Percentiles rank a stretch among this genome's conserved stretches.
phyloP scores from a whole-genome alignment of 1,284 basidiomycete species.

The Naganishia liquefaciens region DNA sequence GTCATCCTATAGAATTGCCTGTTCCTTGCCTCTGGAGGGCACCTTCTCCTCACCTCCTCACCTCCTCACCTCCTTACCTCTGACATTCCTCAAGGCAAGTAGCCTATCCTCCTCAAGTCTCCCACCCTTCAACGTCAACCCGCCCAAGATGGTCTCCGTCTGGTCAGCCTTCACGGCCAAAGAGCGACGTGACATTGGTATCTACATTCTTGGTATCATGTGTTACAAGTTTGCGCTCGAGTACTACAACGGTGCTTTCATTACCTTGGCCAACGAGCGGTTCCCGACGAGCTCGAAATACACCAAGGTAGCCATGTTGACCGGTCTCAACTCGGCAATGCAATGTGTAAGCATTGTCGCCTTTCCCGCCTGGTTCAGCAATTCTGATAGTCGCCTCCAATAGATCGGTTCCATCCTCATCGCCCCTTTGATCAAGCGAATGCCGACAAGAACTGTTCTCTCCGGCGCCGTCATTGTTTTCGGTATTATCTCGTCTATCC shows the following conservation, averaged over 20 bases:
- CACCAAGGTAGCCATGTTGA: constrained; percentile 35
- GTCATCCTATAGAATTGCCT: no score
- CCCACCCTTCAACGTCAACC: neutral
- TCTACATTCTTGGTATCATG: constrained; percentile 37
- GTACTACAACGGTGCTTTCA: constrained; percentile 37
- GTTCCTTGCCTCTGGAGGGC: no score
- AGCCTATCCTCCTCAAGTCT: neutral
- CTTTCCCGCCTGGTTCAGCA: neutral
- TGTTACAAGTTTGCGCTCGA: constrained; percentile 39
- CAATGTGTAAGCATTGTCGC: constrained; percentile 32
- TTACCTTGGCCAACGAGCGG: constrained; percentile 37
- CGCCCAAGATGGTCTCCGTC: constrained; percentile 17
- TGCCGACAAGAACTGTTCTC: constrained; percentile 50
- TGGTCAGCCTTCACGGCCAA: constrained; percentile 25
- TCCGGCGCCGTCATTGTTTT: constrained; percentile 47
- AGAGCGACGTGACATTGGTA: constrained; percentile 35
- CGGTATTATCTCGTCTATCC: constrained; percentile 45
- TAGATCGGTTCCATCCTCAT: constrained; percentile 38
- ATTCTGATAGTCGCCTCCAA: neutral
- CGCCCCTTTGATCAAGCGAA: constrained; percentile 46
- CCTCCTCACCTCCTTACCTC: no score
- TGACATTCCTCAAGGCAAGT: no score
- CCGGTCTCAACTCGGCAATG: constrained; percentile 36
- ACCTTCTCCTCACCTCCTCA: no score
- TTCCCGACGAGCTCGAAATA: constrained; percentile 35